Base-by-base conservation (phyloP, 176 grass and related monocot species). In the Panicum miliaceum region DNA sequence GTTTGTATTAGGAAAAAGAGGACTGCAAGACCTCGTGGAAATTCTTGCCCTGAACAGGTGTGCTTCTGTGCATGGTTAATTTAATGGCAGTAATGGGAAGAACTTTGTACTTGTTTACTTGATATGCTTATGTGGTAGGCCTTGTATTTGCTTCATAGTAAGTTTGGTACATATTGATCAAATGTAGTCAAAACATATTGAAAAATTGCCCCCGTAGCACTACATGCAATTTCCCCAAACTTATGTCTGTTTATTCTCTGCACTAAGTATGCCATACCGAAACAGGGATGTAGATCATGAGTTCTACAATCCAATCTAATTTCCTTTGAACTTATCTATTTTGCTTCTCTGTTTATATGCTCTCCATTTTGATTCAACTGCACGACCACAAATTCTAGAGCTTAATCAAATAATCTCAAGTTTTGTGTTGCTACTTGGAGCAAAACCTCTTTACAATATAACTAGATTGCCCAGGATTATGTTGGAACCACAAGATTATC, bases 1-100 rank as follows among this genome's bases (percentile, higher is more conserved):
- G 76, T 35, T 41, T 51, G 0, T 12, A n/a, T 8, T 71, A 47
- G 27, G 25, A 95, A 63, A 80, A 91, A 73, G 52, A 78, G 87
- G 61, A 86, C 86, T 15, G 80, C 78, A 50, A 81, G 72, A 53
- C 89, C 91, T 3, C 59, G 60, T 65, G 91, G 85, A 90, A 90
- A 78, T 19, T 75, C 68, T 81, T 35, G 50, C 7, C 91, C 93
- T 83, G 92, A 98, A 81, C 89, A 98, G 93, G 96, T 98, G 22
- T 0, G 12, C 32, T 62, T 68, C 34, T 5, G 6, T 80, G 20
- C 50, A 12, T 52, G 19, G 14, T 79, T 23, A 50, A n/a, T 68
- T 32, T 67, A 16, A 52, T 25, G 11, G 45, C 6, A 51, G 13
- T 51, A 73, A 9, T 71, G 0, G 19, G 6, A 20, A 27, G 5